phyloP scores from a whole-genome alignment of 108 stramenopile genomes.

The Hondaea fermentalgiana region DNA sequence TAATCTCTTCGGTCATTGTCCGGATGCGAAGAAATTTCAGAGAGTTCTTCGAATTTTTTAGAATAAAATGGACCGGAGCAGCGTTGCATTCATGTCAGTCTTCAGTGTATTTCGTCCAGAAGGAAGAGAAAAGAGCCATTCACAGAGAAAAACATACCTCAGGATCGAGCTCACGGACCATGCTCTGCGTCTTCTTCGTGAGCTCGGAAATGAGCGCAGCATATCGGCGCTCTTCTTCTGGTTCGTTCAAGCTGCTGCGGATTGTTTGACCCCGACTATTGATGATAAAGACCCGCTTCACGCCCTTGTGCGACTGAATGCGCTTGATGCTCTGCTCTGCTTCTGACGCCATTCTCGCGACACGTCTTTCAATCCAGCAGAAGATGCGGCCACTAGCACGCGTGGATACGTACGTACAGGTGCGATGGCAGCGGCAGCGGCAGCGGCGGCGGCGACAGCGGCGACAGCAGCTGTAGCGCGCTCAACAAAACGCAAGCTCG shows the following conservation, averaged over 20 bases:
- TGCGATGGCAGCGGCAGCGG: no score
- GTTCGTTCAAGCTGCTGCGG: background rate
- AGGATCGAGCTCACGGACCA: conserved; percentile 8
- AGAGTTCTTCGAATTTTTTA: background rate
- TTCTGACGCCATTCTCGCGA: background rate
- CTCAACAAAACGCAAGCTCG: no score
- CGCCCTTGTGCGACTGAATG: conserved; percentile 17
- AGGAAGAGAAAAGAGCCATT: no score
- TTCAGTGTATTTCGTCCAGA: no score
- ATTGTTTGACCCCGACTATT: background rate
- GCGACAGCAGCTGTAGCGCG: no score
- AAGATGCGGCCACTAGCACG: no score
- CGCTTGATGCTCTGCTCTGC: conserved; percentile 14
- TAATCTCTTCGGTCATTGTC: conserved; percentile 4
- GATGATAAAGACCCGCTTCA: conserved; percentile 16
- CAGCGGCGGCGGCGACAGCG: no score
- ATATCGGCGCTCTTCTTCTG: background rate
- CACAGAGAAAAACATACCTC: background rate
- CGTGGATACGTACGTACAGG: no score
- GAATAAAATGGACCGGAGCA: background rate
- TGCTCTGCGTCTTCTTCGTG: conserved; percentile 15
- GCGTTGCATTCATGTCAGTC: no score
- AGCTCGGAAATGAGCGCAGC: background rate
- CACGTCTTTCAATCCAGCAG: no score
- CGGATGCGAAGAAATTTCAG: background rate